Evolutionary conservation across 169 alveolate genomes (phyloP).

Genomic region (Cryptosporidium felis): DNA sequence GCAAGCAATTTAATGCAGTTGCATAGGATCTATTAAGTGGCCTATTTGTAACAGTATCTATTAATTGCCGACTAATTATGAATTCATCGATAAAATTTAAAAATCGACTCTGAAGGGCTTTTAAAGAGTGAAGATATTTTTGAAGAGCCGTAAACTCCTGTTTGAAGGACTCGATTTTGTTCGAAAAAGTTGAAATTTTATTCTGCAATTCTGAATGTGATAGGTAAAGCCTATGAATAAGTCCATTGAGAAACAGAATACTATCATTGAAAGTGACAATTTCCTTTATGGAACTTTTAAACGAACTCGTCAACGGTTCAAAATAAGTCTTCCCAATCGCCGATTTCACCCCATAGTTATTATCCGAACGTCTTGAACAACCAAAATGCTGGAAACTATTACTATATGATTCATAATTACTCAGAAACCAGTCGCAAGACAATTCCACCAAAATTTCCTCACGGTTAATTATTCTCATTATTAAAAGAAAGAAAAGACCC

Average conservation of each 20-base stretch:
- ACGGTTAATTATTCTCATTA: too few species aligned
- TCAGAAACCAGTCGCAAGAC: conserved; percentile 16
- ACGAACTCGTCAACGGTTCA: neutral
- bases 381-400: too few species aligned
- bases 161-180: conserved; percentile 29
- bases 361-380: too few species aligned
- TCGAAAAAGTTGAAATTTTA: neutral
- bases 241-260: neutral
- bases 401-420: neutral
- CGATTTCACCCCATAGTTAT: too few species aligned
- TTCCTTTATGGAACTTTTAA: neutral
- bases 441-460: conserved; percentile 19
- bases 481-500: too few species aligned
- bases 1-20: neutral
- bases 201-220: neutral
- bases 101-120: neutral
- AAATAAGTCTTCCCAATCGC: neutral
- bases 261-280: neutral
- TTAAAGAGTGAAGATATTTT: neutral
- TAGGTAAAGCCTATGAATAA: neutral
- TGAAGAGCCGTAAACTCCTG: neutral
- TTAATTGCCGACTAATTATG: neutral
- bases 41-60: neutral
- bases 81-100: neutral
- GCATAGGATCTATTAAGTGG: neutral